phyloP scores from a whole-genome alignment of 2,329 filamentous ascomycete species.

The Aspergillus alliaceus region DNA sequence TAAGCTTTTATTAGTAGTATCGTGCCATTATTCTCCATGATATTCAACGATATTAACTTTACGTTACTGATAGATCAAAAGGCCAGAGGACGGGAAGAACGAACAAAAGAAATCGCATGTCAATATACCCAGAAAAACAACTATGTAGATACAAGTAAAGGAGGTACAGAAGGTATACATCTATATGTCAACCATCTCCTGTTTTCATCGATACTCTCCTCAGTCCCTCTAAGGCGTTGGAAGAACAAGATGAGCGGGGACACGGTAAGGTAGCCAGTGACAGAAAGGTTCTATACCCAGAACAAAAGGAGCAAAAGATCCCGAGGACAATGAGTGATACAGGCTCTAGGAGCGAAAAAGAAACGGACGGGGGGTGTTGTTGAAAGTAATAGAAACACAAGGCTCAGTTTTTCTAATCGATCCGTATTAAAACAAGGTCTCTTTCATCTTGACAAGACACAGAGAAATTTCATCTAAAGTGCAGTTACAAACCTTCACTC shows the following conservation, averaged over 20 bases:
- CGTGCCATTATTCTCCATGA: too few relatives aligned
- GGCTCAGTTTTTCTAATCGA: slow-evolving; percentile 32
- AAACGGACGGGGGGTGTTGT: not conserved
- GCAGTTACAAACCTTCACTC: slow-evolving; percentile 19
- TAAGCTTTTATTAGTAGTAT: too few relatives aligned
- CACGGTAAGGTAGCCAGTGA: not conserved
- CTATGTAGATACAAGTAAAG: slow-evolving; percentile 22
- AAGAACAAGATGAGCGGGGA: not conserved
- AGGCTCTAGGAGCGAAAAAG: slow-evolving; percentile 17
- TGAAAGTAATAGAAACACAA: slow-evolving; percentile 22
- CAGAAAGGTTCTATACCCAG: slow-evolving; percentile 24
- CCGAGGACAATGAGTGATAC: slow-evolving; percentile 15
- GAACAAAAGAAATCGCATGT: slow-evolving; percentile 30
- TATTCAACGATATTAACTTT: not conserved
- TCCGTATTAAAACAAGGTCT: slow-evolving; percentile 42
- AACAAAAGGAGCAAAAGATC: slow-evolving; percentile 2
- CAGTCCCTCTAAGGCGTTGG: slow-evolving; percentile 1
- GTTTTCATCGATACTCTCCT: slow-evolving; percentile 5
- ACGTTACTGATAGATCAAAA: not conserved
- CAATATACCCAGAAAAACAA: slow-evolving; percentile 29
- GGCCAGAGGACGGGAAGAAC: not conserved
- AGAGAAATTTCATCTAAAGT: slow-evolving; percentile 36
- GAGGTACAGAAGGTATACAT: slow-evolving; percentile 9
- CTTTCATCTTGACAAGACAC: slow-evolving; percentile 38
- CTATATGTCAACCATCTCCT: slow-evolving; percentile 18